Evolutionary conservation across 106 monocot genomes (phyloP), one percentile per base, ranked within the genome.

Genomic region (Gastrodia elata): DNA sequence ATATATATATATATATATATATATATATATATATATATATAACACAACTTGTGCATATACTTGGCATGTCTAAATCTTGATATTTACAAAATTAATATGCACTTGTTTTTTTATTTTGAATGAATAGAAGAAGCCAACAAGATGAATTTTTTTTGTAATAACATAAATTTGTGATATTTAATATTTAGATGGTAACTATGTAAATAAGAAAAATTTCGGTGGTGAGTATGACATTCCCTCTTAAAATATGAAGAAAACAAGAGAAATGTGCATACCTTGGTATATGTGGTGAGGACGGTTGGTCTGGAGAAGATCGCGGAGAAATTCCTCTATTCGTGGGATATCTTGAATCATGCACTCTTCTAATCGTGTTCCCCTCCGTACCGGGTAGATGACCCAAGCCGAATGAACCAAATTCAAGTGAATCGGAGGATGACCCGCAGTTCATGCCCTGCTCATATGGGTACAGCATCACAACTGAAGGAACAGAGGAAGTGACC

Each of bases 361-460:
- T 52, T 68, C 77, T 80, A 25, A 26, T 58, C 16, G 70, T 27
- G 77, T 55, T 68, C 64, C 76, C 82, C 65, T 85, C 94, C 68
- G 73, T 78, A 43, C 25, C 34, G 1, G 82, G 33, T 13, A 78
- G 61, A 56, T 76, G 82, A 11, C 80, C 75, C 38, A 85, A 77
- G 67, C 87, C 83, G 24, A 83, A 67, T 8, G 94, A 88, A 13
- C 88, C 88, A 81, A 94, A 88, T 25, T 91, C 94, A 32, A 94
- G 77, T 4, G 80, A 78, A 64, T 85, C 87, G 30, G 73, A 77
- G 68, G 83, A 56, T 22, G 56, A 70, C 25, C 65, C 77, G 76
- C 82, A 80, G 2, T 72, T 69, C 71, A 43, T 68, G 34, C 81
- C 80, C 71, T 75, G 82, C 41, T 87, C 83, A 75, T 76, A 81